Percentiles rank a stretch among this genome's conserved stretches.
Evolutionary conservation across 1,284 basidiomycete genomes (phyloP).

Genomic region (Puccinia coronata): DNA sequence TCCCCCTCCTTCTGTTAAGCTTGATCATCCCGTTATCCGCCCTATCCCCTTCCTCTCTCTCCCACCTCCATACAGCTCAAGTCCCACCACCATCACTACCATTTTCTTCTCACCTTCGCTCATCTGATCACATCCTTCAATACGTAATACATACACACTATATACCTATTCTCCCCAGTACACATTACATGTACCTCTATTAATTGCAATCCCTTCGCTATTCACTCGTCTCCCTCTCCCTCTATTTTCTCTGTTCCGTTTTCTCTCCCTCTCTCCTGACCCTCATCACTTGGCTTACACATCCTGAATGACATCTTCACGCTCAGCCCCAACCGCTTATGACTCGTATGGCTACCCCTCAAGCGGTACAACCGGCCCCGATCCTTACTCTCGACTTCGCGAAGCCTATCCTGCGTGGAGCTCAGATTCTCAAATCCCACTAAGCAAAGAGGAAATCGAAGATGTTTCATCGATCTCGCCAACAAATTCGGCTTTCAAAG

Average conservation of each 20-base stretch:
- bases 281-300: not conserved
- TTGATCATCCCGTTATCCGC: slow-evolving; percentile 26
- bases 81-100: not conserved
- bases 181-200: not conserved
- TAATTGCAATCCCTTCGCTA: slow-evolving; percentile 1
- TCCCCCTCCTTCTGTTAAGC: not conserved
- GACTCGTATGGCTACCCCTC: slow-evolving; percentile 38
- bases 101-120: not conserved
- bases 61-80: slow-evolving; percentile 2
- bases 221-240: not conserved
- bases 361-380: slow-evolving; percentile 22
- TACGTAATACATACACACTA: slow-evolving; percentile 7
- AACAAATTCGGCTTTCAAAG: slow-evolving; percentile 99
- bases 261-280: not conserved
- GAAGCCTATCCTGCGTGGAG: slow-evolving; percentile 90
- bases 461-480: slow-evolving; percentile 96
- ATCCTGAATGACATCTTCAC: slow-evolving; percentile 9
- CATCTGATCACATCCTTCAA: not conserved
- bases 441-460: slow-evolving; percentile 98
- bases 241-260: not conserved
- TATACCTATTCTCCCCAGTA: not conserved
- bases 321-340: slow-evolving; percentile 45
- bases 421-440: slow-evolving; percentile 83
- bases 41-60: slow-evolving; percentile 5
- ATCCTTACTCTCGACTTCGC: slow-evolving; percentile 56